These are phyloP conservation scores for Anethum foeniculum DNA, from an alignment of 140 eudicot genomes.

Conservation along the genomic window DNA sequence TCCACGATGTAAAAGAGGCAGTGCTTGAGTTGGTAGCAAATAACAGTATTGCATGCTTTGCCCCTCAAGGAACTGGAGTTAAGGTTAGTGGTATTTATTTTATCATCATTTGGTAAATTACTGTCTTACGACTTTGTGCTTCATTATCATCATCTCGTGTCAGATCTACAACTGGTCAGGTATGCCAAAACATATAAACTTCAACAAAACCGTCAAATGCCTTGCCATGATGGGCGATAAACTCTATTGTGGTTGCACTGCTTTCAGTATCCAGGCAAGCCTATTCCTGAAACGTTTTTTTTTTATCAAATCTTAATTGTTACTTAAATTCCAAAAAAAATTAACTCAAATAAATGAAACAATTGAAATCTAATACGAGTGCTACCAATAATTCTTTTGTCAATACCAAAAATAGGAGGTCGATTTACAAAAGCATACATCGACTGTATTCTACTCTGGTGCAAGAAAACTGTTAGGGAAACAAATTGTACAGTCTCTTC, in stretches of 20 bases:
- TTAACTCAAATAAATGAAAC: too few species aligned
- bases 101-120: background rate
- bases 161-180: conserved; percentile 80
- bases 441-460: conserved; percentile 56
- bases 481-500: conserved; percentile 51
- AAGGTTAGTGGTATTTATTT: conserved; percentile 35
- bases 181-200: conserved; percentile 44
- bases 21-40: conserved; percentile 52
- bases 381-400: background rate
- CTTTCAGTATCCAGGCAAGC: conserved; percentile 55
- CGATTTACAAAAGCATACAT: conserved; percentile 43
- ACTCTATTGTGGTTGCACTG: conserved; percentile 73
- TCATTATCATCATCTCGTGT: conserved; percentile 7
- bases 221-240: conserved; percentile 46
- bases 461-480: conserved; percentile 63
- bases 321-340: background rate
- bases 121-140: background rate
- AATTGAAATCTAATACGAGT: background rate
- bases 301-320: background rate
- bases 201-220: conserved; percentile 66
- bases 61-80: conserved; percentile 66
- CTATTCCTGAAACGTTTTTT: background rate
- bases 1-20: conserved; percentile 69
- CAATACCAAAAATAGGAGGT: conserved; percentile 44
- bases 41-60: conserved; percentile 41